A percentile compares a stretch with the other conserved stretches of the same genome.
Evolutionary conservation across 1,284 basidiomycete species (phyloP).

Genomic region (Cryptococcus sp.): DNA sequence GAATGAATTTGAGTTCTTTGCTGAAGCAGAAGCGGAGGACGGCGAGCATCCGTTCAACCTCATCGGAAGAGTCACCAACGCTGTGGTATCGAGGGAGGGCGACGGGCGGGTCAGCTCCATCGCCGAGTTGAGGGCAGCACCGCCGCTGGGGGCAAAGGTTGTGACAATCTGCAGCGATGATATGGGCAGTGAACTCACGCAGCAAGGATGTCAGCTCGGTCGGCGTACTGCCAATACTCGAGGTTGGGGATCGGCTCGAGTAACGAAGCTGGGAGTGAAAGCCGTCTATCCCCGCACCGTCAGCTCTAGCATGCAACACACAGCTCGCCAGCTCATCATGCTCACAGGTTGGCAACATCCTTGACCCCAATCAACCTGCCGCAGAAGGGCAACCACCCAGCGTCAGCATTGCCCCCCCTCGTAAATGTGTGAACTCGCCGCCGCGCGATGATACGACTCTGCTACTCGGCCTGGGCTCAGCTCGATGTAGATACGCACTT

Average conservation of each 20-base stretch:
- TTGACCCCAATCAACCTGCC: slow-evolving; percentile 61
- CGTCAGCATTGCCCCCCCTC: slow-evolving; percentile 77
- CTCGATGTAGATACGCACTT: slow-evolving; percentile 58
- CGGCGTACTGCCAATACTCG: slow-evolving; percentile 93
- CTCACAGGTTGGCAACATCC: slow-evolving; percentile 84
- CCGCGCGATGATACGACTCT: neutral
- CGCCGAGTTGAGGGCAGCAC: too few species aligned
- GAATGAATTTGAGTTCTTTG: slow-evolving; percentile 92
- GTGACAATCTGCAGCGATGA: neutral
- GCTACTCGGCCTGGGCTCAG: neutral
- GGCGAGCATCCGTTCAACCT: slow-evolving; percentile 88
- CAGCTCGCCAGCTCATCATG: too few species aligned
- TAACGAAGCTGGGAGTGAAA: slow-evolving; percentile 82
- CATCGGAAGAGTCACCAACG: slow-evolving; percentile 82
- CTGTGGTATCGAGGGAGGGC: slow-evolving; percentile 50
- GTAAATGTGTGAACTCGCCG: slow-evolving; percentile 51
- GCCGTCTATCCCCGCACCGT: slow-evolving; percentile 58
- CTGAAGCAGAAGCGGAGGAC: slow-evolving; percentile 84
- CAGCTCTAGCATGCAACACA: too few species aligned
- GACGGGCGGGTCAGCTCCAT: slow-evolving; percentile 1
- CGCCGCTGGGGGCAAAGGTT: too few species aligned
- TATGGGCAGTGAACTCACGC: slow-evolving; percentile 58
- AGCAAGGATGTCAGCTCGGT: slow-evolving; percentile 87
- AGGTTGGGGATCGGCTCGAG: slow-evolving; percentile 89
- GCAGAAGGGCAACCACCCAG: slow-evolving; percentile 52